Conservation (phyloP, 148 eudicot genomes). For the Rhododendron griersonianum region DNA sequence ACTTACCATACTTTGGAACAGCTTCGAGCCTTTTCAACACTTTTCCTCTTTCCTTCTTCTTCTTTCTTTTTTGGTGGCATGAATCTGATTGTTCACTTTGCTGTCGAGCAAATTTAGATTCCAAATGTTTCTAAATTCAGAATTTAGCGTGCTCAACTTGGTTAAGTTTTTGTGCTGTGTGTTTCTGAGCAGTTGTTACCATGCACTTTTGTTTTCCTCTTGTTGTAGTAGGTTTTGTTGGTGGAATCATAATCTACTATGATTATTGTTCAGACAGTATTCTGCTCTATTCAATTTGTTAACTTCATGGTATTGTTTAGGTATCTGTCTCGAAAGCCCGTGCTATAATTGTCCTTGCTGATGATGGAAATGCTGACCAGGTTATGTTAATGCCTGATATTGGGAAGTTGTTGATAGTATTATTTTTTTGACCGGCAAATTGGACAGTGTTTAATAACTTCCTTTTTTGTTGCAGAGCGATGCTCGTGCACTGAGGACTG, state of each 20-base stretch:
- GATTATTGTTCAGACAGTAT: neutral
- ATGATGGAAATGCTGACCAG: conserved; percentile 69
- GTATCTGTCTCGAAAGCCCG: conserved; percentile 64
- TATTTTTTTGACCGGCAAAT: neutral
- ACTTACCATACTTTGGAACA: neutral
- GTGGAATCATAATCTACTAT: neutral
- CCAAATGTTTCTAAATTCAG: neutral
- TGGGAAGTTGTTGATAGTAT: neutral
- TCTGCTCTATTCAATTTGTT: conserved; percentile 9
- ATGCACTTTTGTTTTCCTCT: neutral
- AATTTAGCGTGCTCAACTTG: neutral
- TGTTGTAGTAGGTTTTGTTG: neutral
- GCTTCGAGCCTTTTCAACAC: neutral
- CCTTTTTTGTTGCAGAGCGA: conserved; percentile 37
- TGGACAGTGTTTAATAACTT: neutral
- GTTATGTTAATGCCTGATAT: conserved; percentile 16
- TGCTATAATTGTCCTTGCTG: conserved; percentile 59
- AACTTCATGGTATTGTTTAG: conserved; percentile 18
- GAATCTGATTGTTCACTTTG: neutral
- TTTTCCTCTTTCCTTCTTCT: neutral
- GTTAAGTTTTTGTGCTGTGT: neutral
- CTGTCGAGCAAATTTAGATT: neutral
- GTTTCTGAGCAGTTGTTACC: conserved; percentile 4
- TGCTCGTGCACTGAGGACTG: conserved; percentile 64
- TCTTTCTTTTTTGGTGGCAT: neutral